Conservation (phyloP, 441 rosid genomes). For the Erodium texanum region DNA sequence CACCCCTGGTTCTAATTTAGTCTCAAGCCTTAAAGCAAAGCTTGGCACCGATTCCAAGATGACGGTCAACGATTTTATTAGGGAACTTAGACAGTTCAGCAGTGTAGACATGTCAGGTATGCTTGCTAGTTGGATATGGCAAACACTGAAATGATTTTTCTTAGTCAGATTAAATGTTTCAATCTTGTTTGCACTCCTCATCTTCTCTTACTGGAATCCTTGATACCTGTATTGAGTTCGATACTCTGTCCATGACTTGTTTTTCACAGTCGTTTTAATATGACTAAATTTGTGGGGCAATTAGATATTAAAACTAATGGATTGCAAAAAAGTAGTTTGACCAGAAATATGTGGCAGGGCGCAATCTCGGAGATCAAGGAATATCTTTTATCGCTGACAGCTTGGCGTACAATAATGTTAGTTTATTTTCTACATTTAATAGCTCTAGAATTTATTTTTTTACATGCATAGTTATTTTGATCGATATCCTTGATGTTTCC, state of each 20-base stretch:
- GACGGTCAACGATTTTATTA: conserved; percentile 73
- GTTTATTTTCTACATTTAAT: neutral
- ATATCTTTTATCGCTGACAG: conserved; percentile 73
- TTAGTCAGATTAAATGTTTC: neutral
- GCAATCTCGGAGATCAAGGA: conserved; percentile 91
- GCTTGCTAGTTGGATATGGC: conserved; percentile 8
- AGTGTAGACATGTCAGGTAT: conserved; percentile 91
- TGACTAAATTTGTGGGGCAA: neutral
- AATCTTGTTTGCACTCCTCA: neutral
- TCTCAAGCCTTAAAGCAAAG: conserved; percentile 56
- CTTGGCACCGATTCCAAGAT: conserved; percentile 60
- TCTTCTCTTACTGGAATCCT: no score
- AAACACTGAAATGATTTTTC: neutral
- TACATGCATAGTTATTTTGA: neutral
- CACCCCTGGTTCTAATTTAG: conserved; percentile 60
- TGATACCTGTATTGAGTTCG: no score
- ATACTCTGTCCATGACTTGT: no score
- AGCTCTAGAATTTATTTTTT: neutral
- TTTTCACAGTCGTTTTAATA: no score
- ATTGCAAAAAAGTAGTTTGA: conserved; percentile 4
- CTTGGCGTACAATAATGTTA: conserved; percentile 84
- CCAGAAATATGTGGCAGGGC: conserved; percentile 39
- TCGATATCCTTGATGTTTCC: conserved; percentile 2
- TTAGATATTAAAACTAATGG: neutral
- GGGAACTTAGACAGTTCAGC: conserved; percentile 64